Conservation (phyloP, 805 yeast species). For the Yamadazyma tumulicola region DNA sequence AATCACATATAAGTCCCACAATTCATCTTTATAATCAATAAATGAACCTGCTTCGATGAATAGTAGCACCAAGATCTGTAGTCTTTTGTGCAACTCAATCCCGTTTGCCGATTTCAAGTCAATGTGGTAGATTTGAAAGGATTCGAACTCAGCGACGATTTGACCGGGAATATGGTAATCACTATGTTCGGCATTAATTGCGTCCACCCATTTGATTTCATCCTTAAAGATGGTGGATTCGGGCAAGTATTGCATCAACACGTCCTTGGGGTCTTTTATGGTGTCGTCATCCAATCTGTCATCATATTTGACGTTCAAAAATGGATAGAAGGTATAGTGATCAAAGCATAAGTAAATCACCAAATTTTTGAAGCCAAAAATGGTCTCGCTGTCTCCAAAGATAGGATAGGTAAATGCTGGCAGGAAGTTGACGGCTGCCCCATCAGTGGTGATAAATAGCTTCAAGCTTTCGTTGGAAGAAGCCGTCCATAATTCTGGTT, state of each 20-base stretch:
- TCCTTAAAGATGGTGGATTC: conserved; percentile 55
- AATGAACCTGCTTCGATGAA: conserved; percentile 93
- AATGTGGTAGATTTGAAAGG: conserved; percentile 51
- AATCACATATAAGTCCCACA: conserved; percentile 76
- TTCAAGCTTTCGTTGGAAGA: conserved; percentile 68
- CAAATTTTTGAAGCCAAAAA: conserved; percentile 78
- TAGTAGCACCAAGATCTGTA: conserved; percentile 76
- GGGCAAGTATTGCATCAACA: conserved; percentile 59
- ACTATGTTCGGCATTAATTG: conserved; percentile 46
- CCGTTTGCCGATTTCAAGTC: conserved; percentile 40
- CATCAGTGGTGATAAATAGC: conserved; percentile 53
- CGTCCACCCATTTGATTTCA: conserved; percentile 65
- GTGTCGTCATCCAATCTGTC: conserved; percentile 52
- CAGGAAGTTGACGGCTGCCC: conserved; percentile 55
- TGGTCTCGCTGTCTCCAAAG: conserved; percentile 85
- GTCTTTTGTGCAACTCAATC: conserved; percentile 55
- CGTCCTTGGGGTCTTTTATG: conserved; percentile 56
- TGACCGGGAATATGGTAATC: conserved; percentile 42
- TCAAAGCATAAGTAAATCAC: conserved; percentile 68
- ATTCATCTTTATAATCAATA: conserved; percentile 69
- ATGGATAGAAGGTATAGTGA: conserved; percentile 68
- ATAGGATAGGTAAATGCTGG: conserved; percentile 91
- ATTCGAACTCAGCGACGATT: conserved; percentile 11
- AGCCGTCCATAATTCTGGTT: conserved; percentile 72
- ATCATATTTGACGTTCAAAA: conserved; percentile 56